Conservation (phyloP, 208 protist species). For the Trypanosoma boissoni region DNA sequence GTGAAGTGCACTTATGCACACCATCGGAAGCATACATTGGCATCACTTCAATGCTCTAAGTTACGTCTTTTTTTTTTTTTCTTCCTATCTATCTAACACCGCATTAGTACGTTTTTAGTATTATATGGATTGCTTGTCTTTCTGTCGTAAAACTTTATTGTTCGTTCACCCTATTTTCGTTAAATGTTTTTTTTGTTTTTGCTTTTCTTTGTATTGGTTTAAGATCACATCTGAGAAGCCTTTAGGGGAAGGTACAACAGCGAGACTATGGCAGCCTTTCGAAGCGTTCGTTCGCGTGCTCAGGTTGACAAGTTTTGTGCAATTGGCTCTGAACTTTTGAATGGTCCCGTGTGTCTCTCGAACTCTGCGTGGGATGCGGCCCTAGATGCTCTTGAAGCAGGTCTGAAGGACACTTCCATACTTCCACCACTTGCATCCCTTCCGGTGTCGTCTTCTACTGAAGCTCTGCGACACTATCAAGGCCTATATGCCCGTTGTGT, state of each 20-base stretch:
- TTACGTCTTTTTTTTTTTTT: conserved; percentile 26
- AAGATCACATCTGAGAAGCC: not conserved
- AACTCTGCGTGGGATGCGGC: conserved; percentile 2
- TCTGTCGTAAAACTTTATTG: not conserved
- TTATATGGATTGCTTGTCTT: too few species aligned
- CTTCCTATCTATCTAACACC: conserved; percentile 18
- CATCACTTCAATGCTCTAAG: too few species aligned
- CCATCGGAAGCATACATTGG: too few species aligned
- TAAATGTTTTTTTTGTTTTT: not conserved
- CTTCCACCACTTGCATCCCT: conserved; percentile 20
- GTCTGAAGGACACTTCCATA: conserved; percentile 1
- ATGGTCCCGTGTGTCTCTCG: conserved; percentile 10
- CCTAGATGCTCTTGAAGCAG: conserved; percentile 15
- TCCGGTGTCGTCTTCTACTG: not conserved
- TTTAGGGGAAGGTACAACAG: not conserved
- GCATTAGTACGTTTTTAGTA: too few species aligned
- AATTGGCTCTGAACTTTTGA: conserved; percentile 14
- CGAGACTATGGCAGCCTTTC: conserved; percentile 19
- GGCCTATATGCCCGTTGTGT: conserved; percentile 29
- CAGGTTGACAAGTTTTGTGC: conserved; percentile 15
- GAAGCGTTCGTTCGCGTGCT: conserved; percentile 12
- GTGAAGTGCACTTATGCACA: too few species aligned
- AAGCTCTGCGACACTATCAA: conserved; percentile 42
- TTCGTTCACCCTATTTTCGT: not conserved
- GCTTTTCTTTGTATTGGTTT: not conserved